Base-by-base conservation (phyloP, 164 flowering plant species). In the Berberis vulgaris region DNA sequence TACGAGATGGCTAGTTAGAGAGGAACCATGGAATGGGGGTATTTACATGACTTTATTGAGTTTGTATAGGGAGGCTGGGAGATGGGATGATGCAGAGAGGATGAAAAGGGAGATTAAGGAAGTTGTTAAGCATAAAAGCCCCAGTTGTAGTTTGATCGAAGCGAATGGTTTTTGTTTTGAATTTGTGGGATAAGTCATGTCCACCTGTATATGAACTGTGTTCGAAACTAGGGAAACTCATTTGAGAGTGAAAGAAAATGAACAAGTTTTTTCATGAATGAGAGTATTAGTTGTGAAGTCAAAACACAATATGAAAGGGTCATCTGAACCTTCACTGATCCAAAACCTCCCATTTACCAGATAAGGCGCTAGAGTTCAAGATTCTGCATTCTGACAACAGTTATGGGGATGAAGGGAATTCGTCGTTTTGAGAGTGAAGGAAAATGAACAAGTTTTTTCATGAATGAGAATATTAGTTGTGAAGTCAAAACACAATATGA, bases 71-170 rank as follows among this genome's bases (percentile, higher is more conserved):
- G 77, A 65, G 45, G 65, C 65, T 45, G 72, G 67, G 45, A 74
- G 74, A 72, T 63, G 60, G 74, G 78, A 71, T 26, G 71, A 68
- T 57, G 78, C 70, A 41, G 71, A 68, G 49, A 71, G 62, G 67
- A 65, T 73, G 62, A 77, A 74, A 65, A 60, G 10, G 53, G 71
- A 68, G 50, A 78, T 78, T 78, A 71, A 76, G 60, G 62, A 67
- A 9, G 66, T 46, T 59, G 73, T 72, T 52, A 68, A 66, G 52
- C 68, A 65, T 52, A 78, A 78, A 67, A 71, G 38, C 60, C 81
- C 81, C 47, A 78, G 81, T 26, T 78, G 81, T 61, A 75, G 78
- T 62, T 68, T 75, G 62, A 56, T 78, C 60, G 78, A 78, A 64
- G 73, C 73, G 56, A 67, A 68, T 63, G 75, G 77, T 43, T 39